Evolutionary conservation across 441 rosid species (phyloP), one percentile per base, ranked within the genome.

Genomic region (Gossypium trilobum): DNA sequence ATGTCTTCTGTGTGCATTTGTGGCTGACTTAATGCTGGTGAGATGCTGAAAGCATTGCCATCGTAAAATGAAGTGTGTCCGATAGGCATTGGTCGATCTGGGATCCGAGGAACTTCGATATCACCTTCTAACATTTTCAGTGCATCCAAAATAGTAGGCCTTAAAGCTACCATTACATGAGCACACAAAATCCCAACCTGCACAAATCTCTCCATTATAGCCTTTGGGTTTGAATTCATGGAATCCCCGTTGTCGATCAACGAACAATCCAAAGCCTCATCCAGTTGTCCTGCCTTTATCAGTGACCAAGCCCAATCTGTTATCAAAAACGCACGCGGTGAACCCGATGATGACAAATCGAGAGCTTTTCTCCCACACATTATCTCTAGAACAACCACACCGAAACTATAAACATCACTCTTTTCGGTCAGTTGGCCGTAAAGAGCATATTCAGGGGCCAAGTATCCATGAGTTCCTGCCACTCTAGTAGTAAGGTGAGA

Each of bases 271-370:
- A 93, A 74, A 29, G 90, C 92, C 70, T 79, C 76, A 71, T 85
- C 89, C 4, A 79, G 25, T 76, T 85, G 88, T 72, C 93, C 91
- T 0, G 89, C 83, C 75, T 91, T 93, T 69, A 91, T 80, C 78
- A 91, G 68, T 0, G 97, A 88, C 98, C 98, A 93, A 52, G 83
- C 97, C 98, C 97, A 93, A 72, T 93, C 94, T 0, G 95, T 93
- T 71, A 93, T 86, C 82, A 93, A 33, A 63, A 86, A 80, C 42
- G 90, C 88, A 55, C 65, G 86, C 0, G 93, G 87, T 0, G 92
- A 83, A 4, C 80, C 89, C 0, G 85, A 77, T 14, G 84, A 82
- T 14, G 94, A 86, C 78, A 91, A 60, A 67, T 93, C 95, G 8
- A 93, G 92, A 70, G 90, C 95, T 80, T 84, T 91, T 77, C 97